Evolutionary conservation across 352 stramenopile species (phyloP).

Genomic region (Phytophthora colocasiae): DNA sequence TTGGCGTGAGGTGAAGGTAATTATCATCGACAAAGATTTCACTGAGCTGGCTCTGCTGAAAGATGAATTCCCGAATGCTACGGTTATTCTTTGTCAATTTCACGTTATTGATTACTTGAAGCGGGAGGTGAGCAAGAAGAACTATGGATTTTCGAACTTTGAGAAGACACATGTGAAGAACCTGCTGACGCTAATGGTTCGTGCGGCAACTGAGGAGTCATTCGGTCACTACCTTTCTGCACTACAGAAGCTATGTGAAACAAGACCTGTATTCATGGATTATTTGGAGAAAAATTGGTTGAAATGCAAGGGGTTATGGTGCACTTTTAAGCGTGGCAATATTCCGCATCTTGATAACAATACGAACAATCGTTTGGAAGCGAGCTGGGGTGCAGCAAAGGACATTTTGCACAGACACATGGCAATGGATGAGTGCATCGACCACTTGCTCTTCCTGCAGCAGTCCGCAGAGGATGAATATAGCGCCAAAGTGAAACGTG

Average conservation of each 20-base stretch:
- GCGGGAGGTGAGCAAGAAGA: conserved; percentile 10
- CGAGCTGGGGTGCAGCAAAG: conserved; percentile 15
- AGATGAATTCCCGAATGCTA: conserved; percentile 7
- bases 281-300: conserved; percentile 14
- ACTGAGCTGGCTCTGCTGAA: neutral
- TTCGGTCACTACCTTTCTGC: conserved; percentile 8
- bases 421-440: conserved; percentile 18
- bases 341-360: conserved; percentile 26
- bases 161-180: conserved; percentile 18
- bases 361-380: conserved; percentile 11
- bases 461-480: conserved; percentile 12
- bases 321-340: conserved; percentile 1
- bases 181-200: conserved; percentile 11
- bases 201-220: neutral
- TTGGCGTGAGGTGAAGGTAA: conserved; percentile 12
- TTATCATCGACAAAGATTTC: conserved; percentile 20
- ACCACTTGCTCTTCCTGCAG: conserved; percentile 14
- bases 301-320: conserved; percentile 12
- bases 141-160: conserved; percentile 1
- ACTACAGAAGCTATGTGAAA: neutral
- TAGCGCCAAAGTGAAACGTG: neutral
- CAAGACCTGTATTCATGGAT: conserved; percentile 1
- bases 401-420: conserved; percentile 8
- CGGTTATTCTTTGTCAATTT: conserved; percentile 17
- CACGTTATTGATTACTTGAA: conserved; percentile 24